These are phyloP conservation scores for Coemansia sp. DNA, from an alignment of 192 early-diverging fungal genomes.

Conservation along the genomic window DNA sequence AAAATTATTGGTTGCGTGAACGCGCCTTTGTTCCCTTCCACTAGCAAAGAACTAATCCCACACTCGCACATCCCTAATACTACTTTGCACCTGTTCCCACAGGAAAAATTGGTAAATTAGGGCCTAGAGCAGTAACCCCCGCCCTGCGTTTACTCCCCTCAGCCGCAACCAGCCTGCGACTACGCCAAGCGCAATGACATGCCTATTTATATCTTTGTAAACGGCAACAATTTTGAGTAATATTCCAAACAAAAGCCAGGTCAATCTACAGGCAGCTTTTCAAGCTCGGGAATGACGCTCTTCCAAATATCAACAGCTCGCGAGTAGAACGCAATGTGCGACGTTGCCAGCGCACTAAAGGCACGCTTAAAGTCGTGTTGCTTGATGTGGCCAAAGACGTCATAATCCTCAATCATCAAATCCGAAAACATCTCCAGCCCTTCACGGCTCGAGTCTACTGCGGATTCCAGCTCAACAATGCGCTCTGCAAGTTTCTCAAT, in stretches of 20 bases:
- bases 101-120: not conserved
- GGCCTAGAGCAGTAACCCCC: not conserved
- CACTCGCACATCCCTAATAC: not conserved
- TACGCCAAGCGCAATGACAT: too few relatives aligned
- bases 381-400: conserved; percentile 79
- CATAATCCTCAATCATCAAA: conserved; percentile 77
- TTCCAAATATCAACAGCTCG: conserved; percentile 75
- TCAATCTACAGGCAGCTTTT: conserved; percentile 58
- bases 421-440: conserved; percentile 70
- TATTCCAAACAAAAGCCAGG: not conserved
- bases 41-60: not conserved
- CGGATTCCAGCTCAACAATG: conserved; percentile 76
- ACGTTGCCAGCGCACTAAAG: conserved; percentile 68
- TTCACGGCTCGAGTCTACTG: conserved; percentile 73
- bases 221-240: not conserved
- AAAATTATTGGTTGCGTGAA: not conserved
- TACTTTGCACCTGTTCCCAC: not conserved
- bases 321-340: conserved; percentile 82
- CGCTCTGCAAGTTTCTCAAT: conserved; percentile 68
- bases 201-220: too few relatives aligned
- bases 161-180: not conserved
- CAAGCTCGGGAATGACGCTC: conserved; percentile 77
- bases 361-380: conserved; percentile 75
- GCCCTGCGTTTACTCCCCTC: not conserved
- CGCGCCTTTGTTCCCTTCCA: not conserved